Evolutionary conservation across 441 rosid species (phyloP).

Genomic region (Adansonia grandidieri): DNA sequence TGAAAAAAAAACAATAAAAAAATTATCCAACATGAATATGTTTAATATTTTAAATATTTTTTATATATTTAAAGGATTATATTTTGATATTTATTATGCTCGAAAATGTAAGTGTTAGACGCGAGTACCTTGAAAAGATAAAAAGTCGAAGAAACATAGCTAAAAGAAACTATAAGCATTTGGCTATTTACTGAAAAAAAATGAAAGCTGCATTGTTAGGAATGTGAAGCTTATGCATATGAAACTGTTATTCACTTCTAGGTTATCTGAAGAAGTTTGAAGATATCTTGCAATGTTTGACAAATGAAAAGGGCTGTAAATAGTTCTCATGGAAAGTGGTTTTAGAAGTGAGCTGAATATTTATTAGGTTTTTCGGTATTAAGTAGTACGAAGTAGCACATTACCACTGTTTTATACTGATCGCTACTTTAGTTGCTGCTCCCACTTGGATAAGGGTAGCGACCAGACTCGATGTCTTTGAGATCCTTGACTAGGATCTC

Average conservation of each 20-base stretch:
- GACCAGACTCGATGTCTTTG: constrained; percentile 65
- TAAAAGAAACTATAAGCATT: neutral
- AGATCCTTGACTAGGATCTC: constrained; percentile 59
- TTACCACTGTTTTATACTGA: too few relatives aligned
- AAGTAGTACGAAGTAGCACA: neutral
- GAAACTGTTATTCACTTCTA: neutral
- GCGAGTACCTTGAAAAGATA: too few relatives aligned
- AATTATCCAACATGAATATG: neutral
- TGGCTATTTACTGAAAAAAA: neutral
- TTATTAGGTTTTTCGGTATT: neutral
- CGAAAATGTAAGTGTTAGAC: neutral
- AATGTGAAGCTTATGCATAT: neutral
- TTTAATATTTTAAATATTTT: too few relatives aligned
- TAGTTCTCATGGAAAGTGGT: neutral
- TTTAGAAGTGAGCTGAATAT: neutral
- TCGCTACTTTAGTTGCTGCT: constrained; percentile 27
- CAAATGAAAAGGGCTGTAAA: neutral
- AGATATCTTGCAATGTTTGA: neutral
- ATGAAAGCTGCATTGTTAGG: neutral
- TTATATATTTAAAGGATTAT: too few relatives aligned
- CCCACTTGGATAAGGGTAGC: constrained; percentile 54
- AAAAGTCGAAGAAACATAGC: too few relatives aligned
- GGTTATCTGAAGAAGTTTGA: neutral
- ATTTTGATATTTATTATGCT: too few relatives aligned
- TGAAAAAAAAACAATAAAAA: neutral